phyloP scores from a whole-genome alignment of 2,329 filamentous ascomycete genomes.

The Cladosporium oxysporum region DNA sequence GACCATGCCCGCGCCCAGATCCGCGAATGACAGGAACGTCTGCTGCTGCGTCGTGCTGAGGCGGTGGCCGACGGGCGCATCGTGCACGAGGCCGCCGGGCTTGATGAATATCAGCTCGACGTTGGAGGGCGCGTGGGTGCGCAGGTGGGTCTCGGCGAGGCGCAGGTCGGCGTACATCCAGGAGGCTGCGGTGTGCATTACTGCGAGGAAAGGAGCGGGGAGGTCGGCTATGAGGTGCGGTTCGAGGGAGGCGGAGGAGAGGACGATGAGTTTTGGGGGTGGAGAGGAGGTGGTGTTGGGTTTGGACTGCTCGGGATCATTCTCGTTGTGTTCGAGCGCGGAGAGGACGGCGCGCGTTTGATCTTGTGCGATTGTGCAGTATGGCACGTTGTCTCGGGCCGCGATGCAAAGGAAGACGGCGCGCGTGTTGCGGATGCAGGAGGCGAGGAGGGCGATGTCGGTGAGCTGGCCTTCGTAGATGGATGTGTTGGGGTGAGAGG shows the following conservation, averaged over 20 bases:
- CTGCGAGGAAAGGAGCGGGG: conserved; percentile 30
- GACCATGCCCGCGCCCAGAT: conserved; percentile 53
- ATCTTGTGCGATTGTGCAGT: conserved; percentile 43
- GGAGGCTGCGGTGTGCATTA: conserved; percentile 31
- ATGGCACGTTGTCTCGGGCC: conserved; percentile 38
- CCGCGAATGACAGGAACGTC: conserved; percentile 45
- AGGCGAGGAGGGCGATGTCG: conserved; percentile 42
- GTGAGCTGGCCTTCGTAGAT: conserved; percentile 48
- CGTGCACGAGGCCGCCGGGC: conserved; percentile 43
- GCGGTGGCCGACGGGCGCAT: conserved; percentile 44
- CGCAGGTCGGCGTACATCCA: conserved; percentile 45
- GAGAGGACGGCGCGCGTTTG: conserved; percentile 39
- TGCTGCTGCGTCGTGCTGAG: conserved; percentile 44
- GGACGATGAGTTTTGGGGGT: conserved; percentile 42
- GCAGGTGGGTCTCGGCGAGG: conserved; percentile 41
- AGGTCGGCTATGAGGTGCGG: conserved; percentile 37
- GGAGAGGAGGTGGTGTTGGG: conserved; percentile 27
- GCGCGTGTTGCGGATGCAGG: conserved; percentile 39
- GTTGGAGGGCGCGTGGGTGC: conserved; percentile 26
- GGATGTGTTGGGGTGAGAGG: conserved; percentile 37
- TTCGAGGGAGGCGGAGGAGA: conserved; percentile 48
- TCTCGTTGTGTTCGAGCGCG: conserved; percentile 42
- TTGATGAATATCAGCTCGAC: conserved; percentile 42
- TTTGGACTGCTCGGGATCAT: conserved; percentile 20
- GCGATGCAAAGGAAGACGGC: conserved; percentile 37